Conservation (phyloP, 208 protist species). For the Entamoeba dispar region DNA sequence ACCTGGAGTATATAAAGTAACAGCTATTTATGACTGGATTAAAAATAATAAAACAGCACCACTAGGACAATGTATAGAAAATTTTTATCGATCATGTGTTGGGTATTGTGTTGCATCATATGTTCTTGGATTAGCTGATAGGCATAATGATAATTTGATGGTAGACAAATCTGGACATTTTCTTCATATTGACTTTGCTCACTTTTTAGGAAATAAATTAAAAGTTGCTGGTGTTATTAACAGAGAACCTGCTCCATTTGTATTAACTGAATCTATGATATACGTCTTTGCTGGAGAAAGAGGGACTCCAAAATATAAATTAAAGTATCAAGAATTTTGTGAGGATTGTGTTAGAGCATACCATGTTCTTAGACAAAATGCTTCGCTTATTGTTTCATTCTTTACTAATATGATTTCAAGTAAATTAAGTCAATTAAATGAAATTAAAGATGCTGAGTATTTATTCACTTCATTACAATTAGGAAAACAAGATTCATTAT, state of each 20-base stretch:
- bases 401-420: background rate
- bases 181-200: constrained; percentile 77
- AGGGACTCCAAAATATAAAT: background rate
- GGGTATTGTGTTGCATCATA: constrained; percentile 77
- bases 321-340: background rate
- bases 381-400: background rate
- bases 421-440: background rate
- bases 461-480: background rate
- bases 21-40: background rate
- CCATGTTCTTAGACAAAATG: background rate
- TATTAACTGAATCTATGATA: constrained; percentile 50
- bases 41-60: background rate
- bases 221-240: constrained; percentile 62
- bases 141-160: constrained; percentile 51
- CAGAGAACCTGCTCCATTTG: constrained; percentile 61
- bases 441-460: background rate
- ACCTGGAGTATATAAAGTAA: background rate
- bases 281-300: constrained; percentile 49
- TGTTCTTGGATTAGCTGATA: constrained; percentile 51
- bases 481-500: background rate
- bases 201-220: constrained; percentile 79
- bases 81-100: constrained; percentile 22
- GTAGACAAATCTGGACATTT: constrained; percentile 39
- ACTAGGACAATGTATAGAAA: background rate
- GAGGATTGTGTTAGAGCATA: background rate